Percentiles rank a stretch among this genome's conserved stretches.
phyloP scores from a whole-genome alignment of 106 monocot species.

The Allium fistulosum region DNA sequence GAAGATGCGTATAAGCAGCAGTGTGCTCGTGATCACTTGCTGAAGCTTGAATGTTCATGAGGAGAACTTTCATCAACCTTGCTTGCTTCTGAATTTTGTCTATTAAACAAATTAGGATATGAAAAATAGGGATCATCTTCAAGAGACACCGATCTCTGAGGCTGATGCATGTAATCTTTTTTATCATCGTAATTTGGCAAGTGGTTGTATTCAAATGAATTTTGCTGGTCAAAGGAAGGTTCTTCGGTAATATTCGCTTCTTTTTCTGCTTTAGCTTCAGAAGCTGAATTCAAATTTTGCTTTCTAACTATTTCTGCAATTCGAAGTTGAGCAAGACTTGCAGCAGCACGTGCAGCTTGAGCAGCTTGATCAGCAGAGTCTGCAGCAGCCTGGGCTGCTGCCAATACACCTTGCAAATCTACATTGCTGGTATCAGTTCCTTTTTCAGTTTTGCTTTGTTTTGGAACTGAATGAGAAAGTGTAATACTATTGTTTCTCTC shows the following conservation, averaged over 20 bases:
- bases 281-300: conserved; percentile 5
- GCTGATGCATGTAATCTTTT: conserved; percentile 14
- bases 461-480: too few relatives aligned
- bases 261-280: neutral
- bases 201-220: conserved; percentile 10
- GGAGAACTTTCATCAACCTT: neutral
- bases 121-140: conserved; percentile 90
- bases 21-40: conserved; percentile 2
- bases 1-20: too few relatives aligned
- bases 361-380: conserved; percentile 81
- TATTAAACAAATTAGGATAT: conserved; percentile 77
- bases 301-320: conserved; percentile 55
- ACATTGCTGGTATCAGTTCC: conserved; percentile 13
- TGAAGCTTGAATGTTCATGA: conserved; percentile 4
- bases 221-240: conserved; percentile 28
- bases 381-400: conserved; percentile 81
- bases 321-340: conserved; percentile 74
- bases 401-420: conserved; percentile 79
- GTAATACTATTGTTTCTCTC: conserved; percentile 12
- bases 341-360: conserved; percentile 71
- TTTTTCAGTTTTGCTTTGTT: too few relatives aligned
- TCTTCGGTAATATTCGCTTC: conserved; percentile 4
- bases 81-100: conserved; percentile 30
- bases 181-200: neutral
- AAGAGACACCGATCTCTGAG: conserved; percentile 50